Conservation (phyloP, 306 rosid genomes). For the Dalbergia oliveri region DNA sequence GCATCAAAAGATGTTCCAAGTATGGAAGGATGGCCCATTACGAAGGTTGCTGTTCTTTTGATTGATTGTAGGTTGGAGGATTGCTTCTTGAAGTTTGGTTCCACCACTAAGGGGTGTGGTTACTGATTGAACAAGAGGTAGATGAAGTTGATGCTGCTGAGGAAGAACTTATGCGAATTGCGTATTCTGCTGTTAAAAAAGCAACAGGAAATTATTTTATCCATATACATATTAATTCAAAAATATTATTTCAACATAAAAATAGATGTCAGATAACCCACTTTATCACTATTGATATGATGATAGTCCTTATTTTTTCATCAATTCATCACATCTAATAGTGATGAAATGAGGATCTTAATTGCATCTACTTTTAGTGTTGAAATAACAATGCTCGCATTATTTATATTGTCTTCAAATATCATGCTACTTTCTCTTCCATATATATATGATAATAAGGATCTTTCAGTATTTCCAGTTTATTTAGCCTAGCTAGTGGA, state of each 20-base stretch:
- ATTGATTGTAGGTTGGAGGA: conserved; percentile 63
- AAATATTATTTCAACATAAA: no score
- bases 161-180: conserved; percentile 60
- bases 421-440: no score
- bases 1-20: conserved; percentile 62
- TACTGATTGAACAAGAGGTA: conserved; percentile 69
- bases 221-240: background rate
- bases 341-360: no score
- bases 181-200: conserved; percentile 70
- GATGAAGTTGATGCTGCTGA: conserved; percentile 51
- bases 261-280: no score
- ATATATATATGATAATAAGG: background rate
- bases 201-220: conserved; percentile 61
- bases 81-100: conserved; percentile 59
- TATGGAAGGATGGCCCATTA: conserved; percentile 73
- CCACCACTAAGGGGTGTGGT: conserved; percentile 79
- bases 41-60: conserved; percentile 77
- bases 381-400: no score
- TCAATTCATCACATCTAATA: no score
- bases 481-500: conserved; percentile 12
- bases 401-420: no score
- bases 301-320: no score
- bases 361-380: no score
- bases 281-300: no score
- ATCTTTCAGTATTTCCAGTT: conserved; percentile 2